These are phyloP conservation scores for Endothia cerciana DNA, from an alignment of 2,329 filamentous ascomycete species.

Conservation along the genomic window DNA sequence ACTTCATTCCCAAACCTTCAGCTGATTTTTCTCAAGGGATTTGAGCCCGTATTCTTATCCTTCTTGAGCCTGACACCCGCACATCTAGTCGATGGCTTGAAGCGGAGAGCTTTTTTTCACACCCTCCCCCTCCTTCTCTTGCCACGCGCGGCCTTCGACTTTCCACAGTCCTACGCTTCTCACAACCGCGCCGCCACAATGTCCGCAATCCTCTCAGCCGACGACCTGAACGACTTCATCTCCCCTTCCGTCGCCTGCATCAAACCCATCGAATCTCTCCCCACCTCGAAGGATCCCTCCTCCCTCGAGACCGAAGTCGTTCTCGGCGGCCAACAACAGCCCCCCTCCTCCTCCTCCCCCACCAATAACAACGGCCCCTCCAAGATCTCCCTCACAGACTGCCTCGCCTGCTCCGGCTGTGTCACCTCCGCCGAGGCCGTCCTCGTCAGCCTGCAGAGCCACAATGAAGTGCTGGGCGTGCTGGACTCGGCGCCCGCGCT, in stretches of 20 bases:
- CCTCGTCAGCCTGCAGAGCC: constrained; percentile 92
- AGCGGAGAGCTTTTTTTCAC: background rate
- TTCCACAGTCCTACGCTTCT: background rate
- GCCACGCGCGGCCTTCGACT: constrained; percentile 10
- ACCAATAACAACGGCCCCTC: constrained; percentile 70
- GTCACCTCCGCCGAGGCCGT: constrained; percentile 97
- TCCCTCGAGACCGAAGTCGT: constrained; percentile 79
- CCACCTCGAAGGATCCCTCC: constrained; percentile 50
- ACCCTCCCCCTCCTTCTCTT: constrained; percentile 5
- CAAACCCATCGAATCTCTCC: constrained; percentile 93
- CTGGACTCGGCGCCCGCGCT: constrained; percentile 70
- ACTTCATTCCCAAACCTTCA: background rate
- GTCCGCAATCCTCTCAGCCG: constrained; percentile 95
- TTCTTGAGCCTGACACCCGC: background rate
- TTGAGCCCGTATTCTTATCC: background rate
- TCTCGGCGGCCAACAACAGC: constrained; percentile 77
- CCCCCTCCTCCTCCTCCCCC: constrained; percentile 51
- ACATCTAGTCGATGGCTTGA: constrained; percentile 5
- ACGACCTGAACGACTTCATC: constrained; percentile 99
- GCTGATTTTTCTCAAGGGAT: background rate
- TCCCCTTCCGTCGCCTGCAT: constrained; percentile 97
- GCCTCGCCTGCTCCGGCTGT: constrained; percentile 94
- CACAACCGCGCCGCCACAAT: constrained; percentile 55
- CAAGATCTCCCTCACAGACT: constrained; percentile 95
- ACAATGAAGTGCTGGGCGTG: constrained; percentile 83